phyloP scores from a whole-genome alignment of 176 grass and related monocot genomes.

The Typha latifolia region DNA sequence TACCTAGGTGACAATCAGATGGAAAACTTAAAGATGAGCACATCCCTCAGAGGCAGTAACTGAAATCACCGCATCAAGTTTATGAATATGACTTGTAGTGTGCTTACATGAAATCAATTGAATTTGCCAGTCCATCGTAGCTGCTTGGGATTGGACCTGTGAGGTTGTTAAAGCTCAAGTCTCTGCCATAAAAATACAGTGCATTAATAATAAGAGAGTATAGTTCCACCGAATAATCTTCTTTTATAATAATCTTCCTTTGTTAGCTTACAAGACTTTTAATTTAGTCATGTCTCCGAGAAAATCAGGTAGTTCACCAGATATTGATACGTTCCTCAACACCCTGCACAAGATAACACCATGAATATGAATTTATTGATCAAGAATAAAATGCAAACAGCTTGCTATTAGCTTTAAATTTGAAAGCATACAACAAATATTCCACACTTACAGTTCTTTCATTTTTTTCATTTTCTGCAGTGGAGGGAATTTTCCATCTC shows the following conservation, averaged over 20 bases:
- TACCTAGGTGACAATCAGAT: neutral
- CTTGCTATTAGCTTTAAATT: too few relatives aligned
- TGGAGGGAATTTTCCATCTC: too few relatives aligned
- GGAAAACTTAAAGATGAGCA: neutral
- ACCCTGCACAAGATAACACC: neutral
- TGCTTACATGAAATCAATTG: too few relatives aligned
- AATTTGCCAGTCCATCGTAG: neutral
- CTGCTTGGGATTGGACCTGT: conserved; percentile 5
- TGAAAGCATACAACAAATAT: too few relatives aligned
- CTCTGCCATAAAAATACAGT: conserved; percentile 2
- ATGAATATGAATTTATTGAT: neutral
- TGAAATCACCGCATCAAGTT: too few relatives aligned
- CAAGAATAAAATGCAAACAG: too few relatives aligned
- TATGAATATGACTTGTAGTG: too few relatives aligned
- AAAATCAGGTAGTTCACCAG: conserved; percentile 12
- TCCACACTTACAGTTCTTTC: too few relatives aligned
- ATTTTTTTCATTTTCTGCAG: too few relatives aligned
- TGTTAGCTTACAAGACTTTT: too few relatives aligned
- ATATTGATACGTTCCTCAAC: conserved; percentile 19
- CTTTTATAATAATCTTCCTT: too few relatives aligned
- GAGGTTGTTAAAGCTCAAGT: conserved; percentile 17
- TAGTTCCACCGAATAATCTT: too few relatives aligned
- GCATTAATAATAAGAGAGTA: neutral
- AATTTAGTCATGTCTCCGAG: neutral
- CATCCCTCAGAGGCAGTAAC: neutral